These are phyloP conservation scores for Boletus tylopilopsis DNA, from an alignment of 768 basidiomycete genomes.

Conservation along the genomic window DNA sequence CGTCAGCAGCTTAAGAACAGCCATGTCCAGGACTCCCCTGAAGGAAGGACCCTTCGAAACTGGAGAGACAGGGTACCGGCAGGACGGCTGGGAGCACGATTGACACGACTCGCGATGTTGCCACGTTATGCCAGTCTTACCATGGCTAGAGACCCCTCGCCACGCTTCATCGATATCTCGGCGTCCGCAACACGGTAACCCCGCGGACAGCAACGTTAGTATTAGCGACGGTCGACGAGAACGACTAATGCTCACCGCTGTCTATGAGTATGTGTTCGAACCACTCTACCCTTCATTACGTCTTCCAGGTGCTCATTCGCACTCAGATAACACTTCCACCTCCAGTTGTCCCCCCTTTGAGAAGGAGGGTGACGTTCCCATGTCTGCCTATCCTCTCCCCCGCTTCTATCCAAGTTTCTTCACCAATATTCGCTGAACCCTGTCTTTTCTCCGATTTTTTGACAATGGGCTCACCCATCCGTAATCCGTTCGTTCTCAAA, in stretches of 20 bases:
- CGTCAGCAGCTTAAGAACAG: no score
- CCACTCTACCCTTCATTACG: slow-evolving; percentile 12
- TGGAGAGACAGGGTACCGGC: no score
- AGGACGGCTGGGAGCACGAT: no score
- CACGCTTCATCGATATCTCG: slow-evolving; percentile 27
- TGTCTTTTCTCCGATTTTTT: slow-evolving; percentile 44
- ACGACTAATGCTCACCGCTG: slow-evolving; percentile 22
- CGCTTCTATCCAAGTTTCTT: slow-evolving; percentile 24
- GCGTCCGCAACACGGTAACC: slow-evolving; percentile 10
- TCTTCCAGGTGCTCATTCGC: slow-evolving; percentile 16
- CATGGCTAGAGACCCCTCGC: slow-evolving; percentile 23
- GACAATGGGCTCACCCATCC: slow-evolving; percentile 45
- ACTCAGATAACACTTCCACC: slow-evolving; percentile 17
- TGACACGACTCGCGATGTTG: no score
- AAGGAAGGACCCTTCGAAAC: no score
- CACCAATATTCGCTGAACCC: slow-evolving; percentile 40
- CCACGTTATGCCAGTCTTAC: no score
- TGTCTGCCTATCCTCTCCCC: slow-evolving; percentile 28
- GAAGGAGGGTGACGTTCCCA: slow-evolving; percentile 20
- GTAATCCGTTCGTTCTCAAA: slow-evolving; percentile 34
- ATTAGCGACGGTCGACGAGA: slow-evolving; percentile 22
- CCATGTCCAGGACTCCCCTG: no score
- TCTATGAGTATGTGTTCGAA: slow-evolving; percentile 23
- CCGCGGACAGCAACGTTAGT: slow-evolving; percentile 20
- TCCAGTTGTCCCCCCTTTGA: slow-evolving; percentile 26